These are phyloP conservation scores for Exophiala alcalophila DNA, from an alignment of 2,329 filamentous ascomycete species.

Conservation along the genomic window DNA sequence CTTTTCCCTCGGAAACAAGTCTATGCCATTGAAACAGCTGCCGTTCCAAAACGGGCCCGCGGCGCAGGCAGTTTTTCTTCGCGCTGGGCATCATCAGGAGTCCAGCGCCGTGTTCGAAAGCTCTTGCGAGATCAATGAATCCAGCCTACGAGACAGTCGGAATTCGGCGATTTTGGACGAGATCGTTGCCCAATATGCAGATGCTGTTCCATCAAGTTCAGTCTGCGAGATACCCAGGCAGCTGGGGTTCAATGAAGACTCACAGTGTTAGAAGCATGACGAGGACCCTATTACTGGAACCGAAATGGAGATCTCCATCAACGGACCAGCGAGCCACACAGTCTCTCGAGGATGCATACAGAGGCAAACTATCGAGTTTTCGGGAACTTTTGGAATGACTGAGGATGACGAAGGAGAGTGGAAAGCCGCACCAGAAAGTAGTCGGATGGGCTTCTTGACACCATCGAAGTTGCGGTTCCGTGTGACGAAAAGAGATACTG, in stretches of 20 bases:
- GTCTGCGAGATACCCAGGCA: too few relatives aligned
- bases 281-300: too few relatives aligned
- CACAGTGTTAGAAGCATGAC: too few relatives aligned
- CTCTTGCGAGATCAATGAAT: slow-evolving; percentile 3
- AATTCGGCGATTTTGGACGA: slow-evolving; percentile 19
- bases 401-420: slow-evolving; percentile 14
- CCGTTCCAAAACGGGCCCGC: slow-evolving; percentile 14
- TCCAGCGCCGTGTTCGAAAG: slow-evolving; percentile 24
- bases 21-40: slow-evolving; percentile 12
- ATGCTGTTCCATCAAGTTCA: background rate
- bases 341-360: too few relatives aligned
- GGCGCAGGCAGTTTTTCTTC: slow-evolving; percentile 17
- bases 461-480: slow-evolving; percentile 21
- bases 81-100: slow-evolving; percentile 19
- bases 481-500: slow-evolving; percentile 16
- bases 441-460: slow-evolving; percentile 20
- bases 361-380: background rate
- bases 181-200: slow-evolving; percentile 24
- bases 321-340: too few relatives aligned
- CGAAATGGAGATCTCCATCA: too few relatives aligned
- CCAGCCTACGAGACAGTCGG: background rate
- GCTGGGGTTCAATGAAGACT: too few relatives aligned
- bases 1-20: slow-evolving; percentile 2
- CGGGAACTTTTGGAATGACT: background rate
- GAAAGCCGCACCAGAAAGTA: slow-evolving; percentile 14